These are phyloP conservation scores for Heliosperma pusillum DNA, from an alignment of 148 eudicot species.

Conservation along the genomic window DNA sequence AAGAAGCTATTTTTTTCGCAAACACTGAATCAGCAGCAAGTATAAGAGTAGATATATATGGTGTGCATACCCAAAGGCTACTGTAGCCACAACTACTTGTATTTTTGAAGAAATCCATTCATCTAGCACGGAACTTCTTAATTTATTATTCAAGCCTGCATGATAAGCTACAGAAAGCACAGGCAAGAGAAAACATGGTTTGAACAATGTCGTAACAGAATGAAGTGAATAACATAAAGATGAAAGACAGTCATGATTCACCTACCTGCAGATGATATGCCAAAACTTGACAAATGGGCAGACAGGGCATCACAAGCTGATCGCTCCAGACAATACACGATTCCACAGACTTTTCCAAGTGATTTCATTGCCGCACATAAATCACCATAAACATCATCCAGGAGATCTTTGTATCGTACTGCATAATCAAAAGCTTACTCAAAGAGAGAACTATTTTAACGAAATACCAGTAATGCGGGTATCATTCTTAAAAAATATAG, in stretches of 20 bases:
- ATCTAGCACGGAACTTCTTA: constrained; percentile 84
- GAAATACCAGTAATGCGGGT: background rate
- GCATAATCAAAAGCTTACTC: constrained; percentile 33
- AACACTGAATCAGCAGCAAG: background rate
- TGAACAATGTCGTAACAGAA: background rate
- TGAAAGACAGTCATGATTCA: background rate
- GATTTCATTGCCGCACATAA: constrained; percentile 63
- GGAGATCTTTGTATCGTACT: constrained; percentile 92
- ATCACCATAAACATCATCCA: constrained; percentile 74
- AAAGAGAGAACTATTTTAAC: constrained; percentile 8
- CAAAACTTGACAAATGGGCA: constrained; percentile 55
- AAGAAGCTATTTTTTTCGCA: background rate
- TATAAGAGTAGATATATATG: background rate
- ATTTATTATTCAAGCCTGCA: constrained; percentile 84
- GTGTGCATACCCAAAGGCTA: constrained; percentile 80
- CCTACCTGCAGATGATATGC: constrained; percentile 86
- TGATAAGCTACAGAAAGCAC: constrained; percentile 68
- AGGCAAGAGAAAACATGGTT: constrained; percentile 10
- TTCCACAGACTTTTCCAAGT: constrained; percentile 73
- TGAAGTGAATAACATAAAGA: background rate
- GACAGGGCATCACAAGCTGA: constrained; percentile 82
- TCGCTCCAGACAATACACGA: constrained; percentile 94
- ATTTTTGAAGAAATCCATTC: constrained; percentile 87
- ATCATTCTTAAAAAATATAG: background rate
- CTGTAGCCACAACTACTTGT: constrained; percentile 94